These are phyloP conservation scores for Thalassiosira livingstoniorum DNA, from an alignment of 352 stramenopile genomes.

Conservation along the genomic window DNA sequence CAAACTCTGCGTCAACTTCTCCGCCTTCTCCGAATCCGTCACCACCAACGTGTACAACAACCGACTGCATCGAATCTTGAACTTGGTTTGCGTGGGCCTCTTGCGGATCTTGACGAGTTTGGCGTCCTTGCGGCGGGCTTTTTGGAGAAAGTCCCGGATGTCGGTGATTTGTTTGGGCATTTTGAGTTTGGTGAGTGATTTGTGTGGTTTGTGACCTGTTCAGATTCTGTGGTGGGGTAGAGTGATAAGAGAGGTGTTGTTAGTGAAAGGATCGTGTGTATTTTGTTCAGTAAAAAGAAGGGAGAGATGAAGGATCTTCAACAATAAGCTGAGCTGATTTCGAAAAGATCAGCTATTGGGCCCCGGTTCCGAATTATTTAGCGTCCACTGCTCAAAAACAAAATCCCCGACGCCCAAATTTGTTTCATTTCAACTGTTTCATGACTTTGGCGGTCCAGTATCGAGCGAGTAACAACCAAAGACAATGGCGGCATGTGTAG, in stretches of 20 bases:
- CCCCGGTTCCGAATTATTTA: too few species aligned
- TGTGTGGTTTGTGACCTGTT: neutral
- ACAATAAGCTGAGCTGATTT: too few species aligned
- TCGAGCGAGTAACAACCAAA: too few species aligned
- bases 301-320: too few species aligned
- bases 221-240: neutral
- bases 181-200: conserved; percentile 33
- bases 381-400: too few species aligned
- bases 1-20: conserved; percentile 99
- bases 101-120: conserved; percentile 99
- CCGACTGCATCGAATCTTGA: conserved; percentile 99
- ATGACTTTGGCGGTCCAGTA: too few species aligned
- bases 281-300: neutral
- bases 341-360: too few species aligned
- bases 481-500: too few species aligned
- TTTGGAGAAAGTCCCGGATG: conserved; percentile 99
- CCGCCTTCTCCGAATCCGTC: conserved; percentile 98
- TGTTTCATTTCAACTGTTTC: too few species aligned
- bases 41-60: conserved; percentile 99
- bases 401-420: too few species aligned
- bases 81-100: conserved; percentile 96
- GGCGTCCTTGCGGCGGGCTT: conserved; percentile 93
- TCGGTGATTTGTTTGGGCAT: conserved; percentile 99
- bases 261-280: neutral
- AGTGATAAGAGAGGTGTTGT: conserved; percentile 4